These are phyloP conservation scores for Calvatia gigantea DNA, from an alignment of 768 basidiomycete species.

Conservation along the genomic window DNA sequence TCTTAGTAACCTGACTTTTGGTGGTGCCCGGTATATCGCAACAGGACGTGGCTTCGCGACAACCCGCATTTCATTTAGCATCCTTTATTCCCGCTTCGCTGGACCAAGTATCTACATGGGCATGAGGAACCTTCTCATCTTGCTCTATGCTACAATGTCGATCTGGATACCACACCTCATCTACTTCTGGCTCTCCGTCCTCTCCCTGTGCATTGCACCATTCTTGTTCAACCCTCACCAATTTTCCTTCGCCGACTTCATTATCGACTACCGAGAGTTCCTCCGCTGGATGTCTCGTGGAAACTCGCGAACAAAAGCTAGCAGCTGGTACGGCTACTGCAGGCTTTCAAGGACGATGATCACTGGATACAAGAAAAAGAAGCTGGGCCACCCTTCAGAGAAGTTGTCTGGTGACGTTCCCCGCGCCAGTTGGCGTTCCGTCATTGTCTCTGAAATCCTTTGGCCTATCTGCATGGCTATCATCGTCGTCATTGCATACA, in stretches of 20 bases:
- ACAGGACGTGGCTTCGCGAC: constrained; percentile 99
- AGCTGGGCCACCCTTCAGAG: constrained; percentile 95
- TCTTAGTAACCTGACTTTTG: constrained; percentile 93
- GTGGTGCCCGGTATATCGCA: constrained; percentile 98
- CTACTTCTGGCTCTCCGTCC: constrained; percentile 98
- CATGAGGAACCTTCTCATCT: constrained; percentile 86
- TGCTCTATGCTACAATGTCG: constrained; percentile 88
- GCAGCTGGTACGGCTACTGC: constrained; percentile 99
- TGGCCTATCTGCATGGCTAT: constrained; percentile 74
- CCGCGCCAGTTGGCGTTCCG: constrained; percentile 82
- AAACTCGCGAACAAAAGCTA: constrained; percentile 93
- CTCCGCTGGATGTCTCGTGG: constrained; percentile 99
- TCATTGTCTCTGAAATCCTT: constrained; percentile 81
- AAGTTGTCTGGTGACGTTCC: constrained; percentile 94
- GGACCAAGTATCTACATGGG: constrained; percentile 99
- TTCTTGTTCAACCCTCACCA: constrained; percentile 99
- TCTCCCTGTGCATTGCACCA: constrained; percentile 93
- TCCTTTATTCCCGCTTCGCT: constrained; percentile 97
- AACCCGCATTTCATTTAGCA: constrained; percentile 91
- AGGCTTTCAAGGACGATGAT: constrained; percentile 96
- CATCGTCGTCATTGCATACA: constrained; percentile 81
- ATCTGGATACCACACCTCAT: constrained; percentile 94
- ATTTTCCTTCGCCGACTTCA: constrained; percentile 95
- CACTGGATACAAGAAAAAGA: constrained; percentile 99
- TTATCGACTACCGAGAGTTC: constrained; percentile 99